Evolutionary conservation across 2,329 filamentous ascomycete species (phyloP), one percentile per base, ranked within the genome.

Genomic region (Mollisia scopiformis): DNA sequence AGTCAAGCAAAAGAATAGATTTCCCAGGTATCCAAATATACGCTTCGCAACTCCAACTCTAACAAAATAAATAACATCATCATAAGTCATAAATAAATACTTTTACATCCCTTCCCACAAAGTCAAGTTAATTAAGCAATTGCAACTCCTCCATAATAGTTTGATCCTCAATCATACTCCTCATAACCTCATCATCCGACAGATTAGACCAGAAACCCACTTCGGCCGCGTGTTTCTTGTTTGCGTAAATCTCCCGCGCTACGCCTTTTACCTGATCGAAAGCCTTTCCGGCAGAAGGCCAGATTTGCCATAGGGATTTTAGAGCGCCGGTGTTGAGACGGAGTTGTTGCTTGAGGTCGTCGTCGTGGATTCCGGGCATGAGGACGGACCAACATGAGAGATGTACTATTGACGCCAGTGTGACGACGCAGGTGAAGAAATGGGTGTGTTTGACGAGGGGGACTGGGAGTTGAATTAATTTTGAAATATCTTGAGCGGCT

Each of bases 401-500:
- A 70, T 95, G 91, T 3, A 94, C 89, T 68, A 93, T 90, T 6
- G 91, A 91, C 19, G 89, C 90, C 56, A 94, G 79, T 1, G 91
- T 91, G 53, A 95, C 80, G 39, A 90, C 88, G 72, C 91, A 95
- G 33, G 89, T 91, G 77, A 95, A 93, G 76, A 94, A 93, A 60
- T 92, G 91, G 0, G 87, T 93, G 75, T 96, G 92, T 31, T 85
- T 86, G 4, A 88, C 81, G 1, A 94, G 78, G 0, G 88, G 84
- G 4, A 88, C 86, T 0, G 91, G 90, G 49, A 96, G 85, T 0
- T 89, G 89, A 52, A 92, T 86, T 67, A 93, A 82, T 66, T 86
- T 84, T 62, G 89, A 90, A 63, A 97, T 89, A 56, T 90, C 88
- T 67, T 88, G 88, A 0, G 93, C 92, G 0, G 91, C 90, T 30